phyloP scores from a whole-genome alignment of 176 grass and related monocot genomes.

The Carex myosuroides region DNA sequence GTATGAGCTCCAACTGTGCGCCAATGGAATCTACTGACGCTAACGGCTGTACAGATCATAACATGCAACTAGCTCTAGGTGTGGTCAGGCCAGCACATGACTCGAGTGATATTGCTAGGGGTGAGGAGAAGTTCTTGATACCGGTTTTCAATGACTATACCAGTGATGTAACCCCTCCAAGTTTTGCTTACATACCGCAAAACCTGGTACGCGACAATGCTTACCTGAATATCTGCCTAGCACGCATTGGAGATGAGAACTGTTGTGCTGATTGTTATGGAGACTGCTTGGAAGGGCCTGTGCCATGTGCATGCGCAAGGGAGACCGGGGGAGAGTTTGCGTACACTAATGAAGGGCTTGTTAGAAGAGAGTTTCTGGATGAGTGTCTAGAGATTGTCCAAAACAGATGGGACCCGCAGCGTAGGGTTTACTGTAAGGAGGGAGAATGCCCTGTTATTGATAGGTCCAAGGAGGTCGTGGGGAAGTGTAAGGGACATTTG shows the following conservation, averaged over 20 bases:
- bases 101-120: slow-evolving; percentile 62
- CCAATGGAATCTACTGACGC: slow-evolving; percentile 11
- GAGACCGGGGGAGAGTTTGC: slow-evolving; percentile 47
- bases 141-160: slow-evolving; percentile 58
- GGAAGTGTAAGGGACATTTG: slow-evolving; percentile 64
- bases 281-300: slow-evolving; percentile 45
- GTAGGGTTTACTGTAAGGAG: slow-evolving; percentile 43
- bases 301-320: slow-evolving; percentile 63
- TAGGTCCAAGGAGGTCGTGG: slow-evolving; percentile 32
- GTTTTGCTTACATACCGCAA: slow-evolving; percentile 51
- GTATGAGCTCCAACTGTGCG: slow-evolving; percentile 24
- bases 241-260: slow-evolving; percentile 59
- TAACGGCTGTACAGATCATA: slow-evolving; percentile 19
- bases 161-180: slow-evolving; percentile 34
- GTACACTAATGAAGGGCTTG: slow-evolving; percentile 52
- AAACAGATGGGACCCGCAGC: slow-evolving; percentile 34
- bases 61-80: slow-evolving; percentile 31
- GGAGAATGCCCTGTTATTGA: slow-evolving; percentile 40
- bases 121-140: slow-evolving; percentile 50
- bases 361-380: slow-evolving; percentile 56
- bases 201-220: slow-evolving; percentile 59
- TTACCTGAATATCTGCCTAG: slow-evolving; percentile 48
- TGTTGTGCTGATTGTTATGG: slow-evolving; percentile 63
- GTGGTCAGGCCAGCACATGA: slow-evolving; percentile 43
- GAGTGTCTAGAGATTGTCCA: slow-evolving; percentile 37